Evolutionary conservation across 345 rosid genomes (phyloP).

Genomic region (Streptanthus diversifolius): DNA sequence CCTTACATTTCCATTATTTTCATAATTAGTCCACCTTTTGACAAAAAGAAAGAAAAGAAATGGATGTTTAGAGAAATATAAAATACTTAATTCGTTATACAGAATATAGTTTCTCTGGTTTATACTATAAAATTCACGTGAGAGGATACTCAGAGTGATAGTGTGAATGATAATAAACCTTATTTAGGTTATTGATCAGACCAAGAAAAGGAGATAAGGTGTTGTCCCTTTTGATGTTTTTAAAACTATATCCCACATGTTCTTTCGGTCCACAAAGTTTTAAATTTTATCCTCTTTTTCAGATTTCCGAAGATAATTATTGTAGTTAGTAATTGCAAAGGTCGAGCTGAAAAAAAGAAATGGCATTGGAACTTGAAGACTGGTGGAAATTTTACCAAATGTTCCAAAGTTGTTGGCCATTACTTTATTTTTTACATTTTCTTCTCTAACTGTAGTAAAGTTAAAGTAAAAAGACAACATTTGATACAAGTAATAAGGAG

Average conservation of each 20-base stretch:
- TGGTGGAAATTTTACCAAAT: slow-evolving; percentile 24
- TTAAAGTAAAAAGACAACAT: not conserved
- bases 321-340: slow-evolving; percentile 10
- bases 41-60: too few relatives aligned
- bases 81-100: not conserved
- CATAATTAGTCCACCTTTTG: not conserved
- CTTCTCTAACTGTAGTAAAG: not conserved
- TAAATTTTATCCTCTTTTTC: not conserved
- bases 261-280: slow-evolving; percentile 16
- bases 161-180: slow-evolving; percentile 13
- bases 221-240: slow-evolving; percentile 27
- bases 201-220: slow-evolving; percentile 30
- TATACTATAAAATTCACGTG: slow-evolving; percentile 16
- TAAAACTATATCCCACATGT: slow-evolving; percentile 20
- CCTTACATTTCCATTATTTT: not conserved
- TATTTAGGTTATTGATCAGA: not conserved
- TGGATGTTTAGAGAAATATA: not conserved
- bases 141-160: slow-evolving; percentile 1
- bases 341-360: slow-evolving; percentile 5
- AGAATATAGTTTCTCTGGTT: not conserved
- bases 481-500: not conserved
- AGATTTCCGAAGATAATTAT: slow-evolving; percentile 13
- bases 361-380: slow-evolving; percentile 34
- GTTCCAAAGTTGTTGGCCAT: slow-evolving; percentile 30
- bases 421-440: slow-evolving; percentile 4